Evolutionary conservation across 495 filamentous ascomycete genomes (phyloP).

Genomic region (Hypoxylon trugodes): DNA sequence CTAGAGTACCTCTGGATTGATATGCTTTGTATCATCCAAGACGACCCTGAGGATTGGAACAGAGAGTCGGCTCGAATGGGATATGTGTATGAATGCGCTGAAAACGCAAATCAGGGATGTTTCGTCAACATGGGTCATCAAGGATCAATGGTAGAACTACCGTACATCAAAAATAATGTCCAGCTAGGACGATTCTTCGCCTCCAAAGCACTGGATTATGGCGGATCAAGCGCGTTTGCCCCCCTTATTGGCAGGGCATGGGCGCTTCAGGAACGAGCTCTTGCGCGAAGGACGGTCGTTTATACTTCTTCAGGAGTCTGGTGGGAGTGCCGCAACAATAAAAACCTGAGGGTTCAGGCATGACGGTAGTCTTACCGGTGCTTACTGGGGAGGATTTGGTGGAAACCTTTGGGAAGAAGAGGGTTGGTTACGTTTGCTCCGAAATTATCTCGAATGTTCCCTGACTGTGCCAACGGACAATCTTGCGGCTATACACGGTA

Average conservation of each 20-base stretch:
- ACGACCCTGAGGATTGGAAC: neutral
- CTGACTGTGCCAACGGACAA: neutral
- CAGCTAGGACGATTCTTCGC: neutral
- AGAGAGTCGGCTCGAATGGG: neutral
- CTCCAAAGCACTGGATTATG: neutral
- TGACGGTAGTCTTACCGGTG: no score
- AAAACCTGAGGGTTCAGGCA: no score
- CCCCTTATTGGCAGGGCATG: neutral
- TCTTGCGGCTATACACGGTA: neutral
- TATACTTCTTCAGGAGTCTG: neutral
- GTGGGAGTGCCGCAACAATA: neutral
- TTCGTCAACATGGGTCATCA: neutral
- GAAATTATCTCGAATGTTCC: neutral
- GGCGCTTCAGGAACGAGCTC: neutral
- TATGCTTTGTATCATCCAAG: neutral
- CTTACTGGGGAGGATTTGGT: no score
- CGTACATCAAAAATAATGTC: neutral
- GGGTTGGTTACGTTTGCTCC: neutral
- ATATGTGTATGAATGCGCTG: neutral
- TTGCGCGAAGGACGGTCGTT: neutral
- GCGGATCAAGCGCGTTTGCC: neutral
- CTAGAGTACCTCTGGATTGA: neutral
- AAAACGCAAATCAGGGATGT: neutral
- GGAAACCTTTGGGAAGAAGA: no score
- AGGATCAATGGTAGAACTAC: neutral